phyloP scores from a whole-genome alignment of 768 basidiomycete species.

The Hygrocybe coccinea region DNA sequence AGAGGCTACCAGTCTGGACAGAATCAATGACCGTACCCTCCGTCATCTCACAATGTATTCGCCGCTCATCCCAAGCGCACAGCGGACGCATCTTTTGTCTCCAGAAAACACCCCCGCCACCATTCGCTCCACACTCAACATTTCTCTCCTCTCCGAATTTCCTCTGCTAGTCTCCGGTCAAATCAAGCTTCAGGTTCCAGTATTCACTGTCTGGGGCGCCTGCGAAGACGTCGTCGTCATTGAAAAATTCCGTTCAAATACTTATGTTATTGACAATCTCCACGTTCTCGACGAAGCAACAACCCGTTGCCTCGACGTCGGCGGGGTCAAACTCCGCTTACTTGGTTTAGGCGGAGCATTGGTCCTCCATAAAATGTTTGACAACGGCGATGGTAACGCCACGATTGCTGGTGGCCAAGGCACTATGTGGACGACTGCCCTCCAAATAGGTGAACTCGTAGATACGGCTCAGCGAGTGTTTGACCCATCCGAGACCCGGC shows the following conservation, averaged over 20 bases:
- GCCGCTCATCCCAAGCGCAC: constrained; percentile 79
- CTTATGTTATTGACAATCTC: constrained; percentile 84
- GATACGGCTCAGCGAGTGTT: constrained; percentile 94
- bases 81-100: constrained; percentile 72
- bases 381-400: constrained; percentile 87
- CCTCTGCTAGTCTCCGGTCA: constrained; percentile 86
- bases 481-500: constrained; percentile 88
- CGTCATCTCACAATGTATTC: constrained; percentile 96
- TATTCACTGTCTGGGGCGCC: constrained; percentile 95
- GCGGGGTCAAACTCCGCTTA: constrained; percentile 87
- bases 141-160: constrained; percentile 87
- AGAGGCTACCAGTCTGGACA: constrained; percentile 77
- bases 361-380: constrained; percentile 91
- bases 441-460: constrained; percentile 96
- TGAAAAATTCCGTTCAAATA: constrained; percentile 84
- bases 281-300: constrained; percentile 93
- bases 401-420: constrained; percentile 99
- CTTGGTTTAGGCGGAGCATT: constrained; percentile 96
- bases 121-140: constrained; percentile 71
- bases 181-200: constrained; percentile 86
- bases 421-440: constrained; percentile 97
- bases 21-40: constrained; percentile 93
- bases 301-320: constrained; percentile 86
- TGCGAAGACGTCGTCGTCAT: constrained; percentile 93
- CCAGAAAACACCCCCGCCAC: constrained; percentile 61